These are phyloP conservation scores for Colletotrichum incanum DNA, from an alignment of 2,329 filamentous ascomycete genomes.

Conservation along the genomic window DNA sequence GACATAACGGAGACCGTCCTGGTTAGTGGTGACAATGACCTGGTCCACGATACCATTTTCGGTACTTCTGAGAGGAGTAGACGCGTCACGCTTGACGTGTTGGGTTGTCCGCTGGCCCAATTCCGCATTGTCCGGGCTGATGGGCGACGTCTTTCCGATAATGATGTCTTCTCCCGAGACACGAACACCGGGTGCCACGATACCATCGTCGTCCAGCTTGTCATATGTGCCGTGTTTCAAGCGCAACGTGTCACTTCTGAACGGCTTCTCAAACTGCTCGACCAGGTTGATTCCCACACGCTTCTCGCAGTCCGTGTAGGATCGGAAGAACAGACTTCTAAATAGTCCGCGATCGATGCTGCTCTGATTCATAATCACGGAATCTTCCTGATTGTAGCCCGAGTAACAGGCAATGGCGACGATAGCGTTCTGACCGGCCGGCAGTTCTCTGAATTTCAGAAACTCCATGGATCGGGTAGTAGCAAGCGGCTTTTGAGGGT, in stretches of 20 bases:
- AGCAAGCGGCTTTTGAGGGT: conserved; percentile 96
- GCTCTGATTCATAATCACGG: conserved; percentile 99
- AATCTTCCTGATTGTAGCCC: conserved; percentile 99
- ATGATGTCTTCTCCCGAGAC: conserved; percentile 99
- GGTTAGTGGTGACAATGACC: conserved; percentile 94
- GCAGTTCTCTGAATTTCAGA: conserved; percentile 96
- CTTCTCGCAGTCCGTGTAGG: conserved; percentile 98
- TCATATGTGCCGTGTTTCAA: conserved; percentile 97
- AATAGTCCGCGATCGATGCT: conserved; percentile 98
- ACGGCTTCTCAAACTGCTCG: conserved; percentile 96
- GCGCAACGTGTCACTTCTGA: conserved; percentile 87
- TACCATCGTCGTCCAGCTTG: conserved; percentile 96
- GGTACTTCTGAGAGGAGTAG: conserved; percentile 92
- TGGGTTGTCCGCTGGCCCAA: conserved; percentile 91
- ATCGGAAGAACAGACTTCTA: conserved; percentile 97
- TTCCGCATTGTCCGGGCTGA: conserved; percentile 93
- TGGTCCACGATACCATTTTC: conserved; percentile 97
- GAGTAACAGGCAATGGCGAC: conserved; percentile 98
- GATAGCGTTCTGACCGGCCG: conserved; percentile 97
- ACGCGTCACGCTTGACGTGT: conserved; percentile 95
- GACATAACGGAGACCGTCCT: conserved; percentile 94
- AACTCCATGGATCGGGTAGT: conserved; percentile 99
- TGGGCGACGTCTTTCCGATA: conserved; percentile 97
- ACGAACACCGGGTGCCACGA: conserved; percentile 92
- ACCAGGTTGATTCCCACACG: conserved; percentile 93